Conservation (phyloP, 2,329 filamentous ascomycete genomes). For the Beauveria pseudobassiana region DNA sequence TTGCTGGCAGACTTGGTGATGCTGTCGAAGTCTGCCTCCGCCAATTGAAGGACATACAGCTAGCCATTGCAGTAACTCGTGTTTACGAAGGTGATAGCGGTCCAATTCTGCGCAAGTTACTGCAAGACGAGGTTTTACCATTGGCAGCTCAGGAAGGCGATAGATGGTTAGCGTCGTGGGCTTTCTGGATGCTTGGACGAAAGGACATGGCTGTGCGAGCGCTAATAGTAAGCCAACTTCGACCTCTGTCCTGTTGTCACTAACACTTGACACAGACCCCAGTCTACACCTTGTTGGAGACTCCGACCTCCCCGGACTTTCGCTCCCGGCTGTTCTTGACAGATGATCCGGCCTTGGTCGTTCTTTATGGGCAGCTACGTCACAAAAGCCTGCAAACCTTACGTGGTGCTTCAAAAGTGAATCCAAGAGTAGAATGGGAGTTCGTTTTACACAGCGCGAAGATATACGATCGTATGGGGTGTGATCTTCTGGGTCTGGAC, state of each 20-base stretch:
- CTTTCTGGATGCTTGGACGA: conserved; percentile 82
- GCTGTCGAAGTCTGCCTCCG: conserved; percentile 81
- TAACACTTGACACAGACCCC: conserved; percentile 52
- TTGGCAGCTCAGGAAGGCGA: conserved; percentile 76
- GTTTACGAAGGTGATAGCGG: conserved; percentile 84
- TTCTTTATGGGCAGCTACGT: conserved; percentile 80
- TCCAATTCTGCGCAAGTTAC: conserved; percentile 61
- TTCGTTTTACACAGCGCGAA: conserved; percentile 82
- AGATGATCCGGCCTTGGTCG: conserved; percentile 82
- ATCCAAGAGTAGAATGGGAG: conserved; percentile 73
- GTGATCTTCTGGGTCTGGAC: conserved; percentile 81
- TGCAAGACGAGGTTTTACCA: conserved; percentile 73
- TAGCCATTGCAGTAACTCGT: conserved; percentile 80
- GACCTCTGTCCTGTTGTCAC: background rate
- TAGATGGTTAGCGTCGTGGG: conserved; percentile 91
- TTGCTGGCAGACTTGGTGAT: conserved; percentile 77
- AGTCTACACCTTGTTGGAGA: conserved; percentile 65
- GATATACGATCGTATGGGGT: conserved; percentile 86
- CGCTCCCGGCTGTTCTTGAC: conserved; percentile 74
- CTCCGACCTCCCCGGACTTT: conserved; percentile 59
- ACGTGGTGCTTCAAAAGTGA: conserved; percentile 74
- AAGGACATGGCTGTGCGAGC: conserved; percentile 78
- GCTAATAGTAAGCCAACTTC: conserved; percentile 57
- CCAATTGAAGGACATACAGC: conserved; percentile 80
- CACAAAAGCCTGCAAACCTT: conserved; percentile 77